Evolutionary conservation across 2,329 filamentous ascomycete species (phyloP).

Genomic region (Pseudocercospora fijiensis): DNA sequence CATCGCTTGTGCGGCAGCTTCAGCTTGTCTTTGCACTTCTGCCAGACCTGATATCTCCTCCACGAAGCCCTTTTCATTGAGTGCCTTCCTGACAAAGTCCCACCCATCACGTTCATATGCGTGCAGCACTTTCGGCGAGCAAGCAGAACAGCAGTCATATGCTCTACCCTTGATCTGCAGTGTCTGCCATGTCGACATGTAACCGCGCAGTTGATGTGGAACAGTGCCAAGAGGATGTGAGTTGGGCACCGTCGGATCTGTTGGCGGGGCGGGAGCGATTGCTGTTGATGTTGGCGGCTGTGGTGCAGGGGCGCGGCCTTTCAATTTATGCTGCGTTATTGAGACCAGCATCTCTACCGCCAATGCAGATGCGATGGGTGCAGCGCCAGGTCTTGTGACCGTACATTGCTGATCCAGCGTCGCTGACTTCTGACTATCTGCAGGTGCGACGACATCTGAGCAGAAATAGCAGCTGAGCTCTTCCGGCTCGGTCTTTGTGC

Average conservation of each 20-base stretch:
- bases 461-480: slow-evolving; percentile 96
- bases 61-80: slow-evolving; percentile 75
- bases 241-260: slow-evolving; percentile 32
- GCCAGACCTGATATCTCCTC: slow-evolving; percentile 72
- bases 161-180: slow-evolving; percentile 70
- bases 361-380: slow-evolving; percentile 85
- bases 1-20: slow-evolving; percentile 51
- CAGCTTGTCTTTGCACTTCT: slow-evolving; percentile 59
- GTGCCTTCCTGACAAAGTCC: slow-evolving; percentile 72
- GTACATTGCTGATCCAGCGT: slow-evolving; percentile 98
- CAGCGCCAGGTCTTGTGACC: slow-evolving; percentile 88
- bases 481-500: slow-evolving; percentile 39
- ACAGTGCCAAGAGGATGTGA: slow-evolving; percentile 64
- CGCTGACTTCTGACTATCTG: slow-evolving; percentile 89
- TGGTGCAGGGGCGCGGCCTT: slow-evolving; percentile 43
- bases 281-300: slow-evolving; percentile 26
- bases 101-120: slow-evolving; percentile 69
- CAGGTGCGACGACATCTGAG: slow-evolving; percentile 93
- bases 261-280: slow-evolving; percentile 37
- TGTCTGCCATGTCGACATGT: slow-evolving; percentile 71
- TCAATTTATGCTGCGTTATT: slow-evolving; percentile 67
- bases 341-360: slow-evolving; percentile 88
- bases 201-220: slow-evolving; percentile 78
- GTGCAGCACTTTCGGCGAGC: slow-evolving; percentile 66
- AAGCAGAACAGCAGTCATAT: slow-evolving; percentile 80